Conservation (phyloP, 2,329 filamentous ascomycete species). For the Aureobasidium mangrovei region DNA sequence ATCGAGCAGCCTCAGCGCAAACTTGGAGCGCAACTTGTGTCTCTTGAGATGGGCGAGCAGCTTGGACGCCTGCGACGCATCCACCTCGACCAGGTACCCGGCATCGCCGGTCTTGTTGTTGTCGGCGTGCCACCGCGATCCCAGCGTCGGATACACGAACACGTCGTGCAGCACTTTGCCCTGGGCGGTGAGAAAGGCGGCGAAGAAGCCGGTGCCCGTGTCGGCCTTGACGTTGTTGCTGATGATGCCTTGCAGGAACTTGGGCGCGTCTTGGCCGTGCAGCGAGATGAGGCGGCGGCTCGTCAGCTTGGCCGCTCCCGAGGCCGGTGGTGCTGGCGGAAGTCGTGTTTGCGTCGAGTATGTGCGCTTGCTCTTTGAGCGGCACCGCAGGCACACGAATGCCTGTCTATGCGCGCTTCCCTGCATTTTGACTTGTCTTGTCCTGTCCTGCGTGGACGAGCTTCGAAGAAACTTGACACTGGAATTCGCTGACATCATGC, state of each 20-base stretch:
- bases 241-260: constrained; percentile 81
- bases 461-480: no score
- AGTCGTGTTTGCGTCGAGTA: constrained; percentile 3
- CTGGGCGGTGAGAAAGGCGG: constrained; percentile 72
- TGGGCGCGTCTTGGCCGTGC: constrained; percentile 66
- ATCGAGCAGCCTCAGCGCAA: constrained; percentile 58
- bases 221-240: constrained; percentile 55
- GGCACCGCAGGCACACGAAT: constrained; percentile 14
- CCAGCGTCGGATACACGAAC: constrained; percentile 66
- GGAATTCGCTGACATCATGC: no score
- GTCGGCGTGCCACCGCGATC: constrained; percentile 22
- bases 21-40: constrained; percentile 77
- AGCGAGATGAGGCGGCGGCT: constrained; percentile 73
- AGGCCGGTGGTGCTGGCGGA: constrained; percentile 42
- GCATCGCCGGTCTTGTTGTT: constrained; percentile 27
- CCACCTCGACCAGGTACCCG: constrained; percentile 73
- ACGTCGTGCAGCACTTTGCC: constrained; percentile 83
- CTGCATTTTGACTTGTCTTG: neutral
- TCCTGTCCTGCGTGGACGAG: neutral
- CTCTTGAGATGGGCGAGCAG: constrained; percentile 68
- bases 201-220: constrained; percentile 55
- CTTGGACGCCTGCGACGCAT: constrained; percentile 53
- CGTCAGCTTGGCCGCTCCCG: constrained; percentile 48
- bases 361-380: constrained; percentile 1
- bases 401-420: neutral